Evolutionary conservation across 441 rosid genomes (phyloP), one percentile per base, ranked within the genome.

Genomic region (Raphanus hybrid): DNA sequence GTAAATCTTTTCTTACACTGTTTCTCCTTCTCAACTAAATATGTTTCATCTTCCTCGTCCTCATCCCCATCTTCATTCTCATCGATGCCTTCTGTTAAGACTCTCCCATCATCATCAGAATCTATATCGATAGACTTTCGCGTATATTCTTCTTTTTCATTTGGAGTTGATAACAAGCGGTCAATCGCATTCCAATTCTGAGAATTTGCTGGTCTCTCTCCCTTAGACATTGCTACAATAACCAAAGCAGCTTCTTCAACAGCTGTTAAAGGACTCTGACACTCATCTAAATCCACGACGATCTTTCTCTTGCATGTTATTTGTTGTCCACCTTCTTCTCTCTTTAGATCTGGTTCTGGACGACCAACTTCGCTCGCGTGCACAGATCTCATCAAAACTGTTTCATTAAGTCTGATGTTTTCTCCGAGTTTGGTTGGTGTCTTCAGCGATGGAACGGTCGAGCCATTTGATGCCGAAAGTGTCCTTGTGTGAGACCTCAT

Each of bases 401-500:
- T 64, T 34, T 70, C 61, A 32, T 1, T 15, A 18, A 54, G n/a
- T 18, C 3, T 29, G 7, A 37, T 2, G 6, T 3, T 73, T 67
- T 8, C 65, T 26, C 12, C 27, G 32, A 8, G 41, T 29, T 14
- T 69, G 60, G 6, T 52, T 79, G 15, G 37, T 23, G 66, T 2
- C 58, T 15, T n/a, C 8, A 35, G 37, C 7, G 78, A 1, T 68
- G 82, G 48, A 12, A 26, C 39, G 65, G 35, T 10, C 15, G 72
- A 60, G 67, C 15, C 5, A 48, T 57, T 55, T 65, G 73, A 29
- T 26, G 29, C 26, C 1, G 73, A 62, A 39, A 37, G 34, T 59
- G 39, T 61, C 0, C 1, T 50, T 61, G 35, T 4, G 76, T 75
- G 80, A 71, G 83, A 65, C 55, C 74, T 80, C 77, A 80, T 71